Conservation (phyloP, 2,329 filamentous ascomycete species). For the Nemania serpens region DNA sequence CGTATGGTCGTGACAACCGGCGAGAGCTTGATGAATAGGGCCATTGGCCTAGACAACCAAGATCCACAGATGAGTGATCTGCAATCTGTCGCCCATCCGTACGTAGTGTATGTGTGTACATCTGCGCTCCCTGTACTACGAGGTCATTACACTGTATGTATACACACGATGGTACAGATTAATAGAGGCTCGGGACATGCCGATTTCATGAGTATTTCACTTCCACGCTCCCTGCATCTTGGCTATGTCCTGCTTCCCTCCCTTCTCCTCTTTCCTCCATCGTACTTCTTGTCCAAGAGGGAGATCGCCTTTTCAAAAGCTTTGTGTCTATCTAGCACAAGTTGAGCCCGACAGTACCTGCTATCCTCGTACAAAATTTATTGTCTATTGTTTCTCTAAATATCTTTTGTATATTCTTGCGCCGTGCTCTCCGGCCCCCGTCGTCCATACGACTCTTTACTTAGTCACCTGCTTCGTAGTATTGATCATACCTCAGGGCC, state of each 20-base stretch:
- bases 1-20: constrained; percentile 16
- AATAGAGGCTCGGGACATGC: constrained; percentile 30
- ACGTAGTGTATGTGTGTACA: constrained; percentile 28
- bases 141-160: constrained; percentile 36
- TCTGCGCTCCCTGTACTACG: constrained; percentile 37
- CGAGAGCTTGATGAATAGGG: constrained; percentile 5
- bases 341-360: constrained; percentile 26
- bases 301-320: constrained; percentile 25
- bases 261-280: constrained; percentile 21
- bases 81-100: constrained; percentile 28
- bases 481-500: constrained; percentile 26
- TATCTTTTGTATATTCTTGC: constrained; percentile 27
- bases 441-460: constrained; percentile 13
- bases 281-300: constrained; percentile 24
- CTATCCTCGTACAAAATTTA: constrained; percentile 35
- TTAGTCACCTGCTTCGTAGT: constrained; percentile 17
- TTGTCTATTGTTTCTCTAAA: constrained; percentile 31
- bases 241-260: constrained; percentile 11
- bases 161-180: constrained; percentile 29
- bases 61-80: constrained; percentile 41
- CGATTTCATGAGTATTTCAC: constrained; percentile 31
- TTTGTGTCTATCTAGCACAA: constrained; percentile 15
- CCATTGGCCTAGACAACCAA: constrained; percentile 34
- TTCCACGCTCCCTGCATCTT: constrained; percentile 31
- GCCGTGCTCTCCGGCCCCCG: constrained; percentile 19